phyloP scores from a whole-genome alignment of 345 rosid species.

The Citrus cavaleriei region DNA sequence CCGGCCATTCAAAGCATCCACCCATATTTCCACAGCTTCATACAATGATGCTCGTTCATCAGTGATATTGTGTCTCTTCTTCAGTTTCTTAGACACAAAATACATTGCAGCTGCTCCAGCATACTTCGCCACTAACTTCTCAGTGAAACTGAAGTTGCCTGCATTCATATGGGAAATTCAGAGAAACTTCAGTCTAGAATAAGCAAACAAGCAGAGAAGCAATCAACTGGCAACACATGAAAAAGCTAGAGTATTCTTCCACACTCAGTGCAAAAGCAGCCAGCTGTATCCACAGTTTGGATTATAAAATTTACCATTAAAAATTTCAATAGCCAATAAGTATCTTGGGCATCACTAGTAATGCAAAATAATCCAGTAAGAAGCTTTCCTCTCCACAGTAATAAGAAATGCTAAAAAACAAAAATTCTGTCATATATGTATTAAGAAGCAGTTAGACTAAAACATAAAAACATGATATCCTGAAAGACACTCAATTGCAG shows the following conservation, averaged over 20 bases:
- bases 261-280: neutral
- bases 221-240: neutral
- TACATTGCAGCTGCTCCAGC: slow-evolving; percentile 94
- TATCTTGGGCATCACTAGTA: neutral
- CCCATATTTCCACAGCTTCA: slow-evolving; percentile 93
- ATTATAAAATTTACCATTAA: neutral
- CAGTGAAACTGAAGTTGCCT: slow-evolving; percentile 88
- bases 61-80: slow-evolving; percentile 83
- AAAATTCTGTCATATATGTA: neutral
- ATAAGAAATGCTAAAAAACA: too few relatives aligned
- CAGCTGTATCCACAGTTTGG: neutral
- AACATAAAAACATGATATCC: neutral
- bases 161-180: slow-evolving; percentile 3
- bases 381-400: neutral
- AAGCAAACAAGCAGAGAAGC: neutral
- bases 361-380: neutral
- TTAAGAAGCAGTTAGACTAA: neutral
- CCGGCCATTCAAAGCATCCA: slow-evolving; percentile 69
- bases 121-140: slow-evolving; percentile 80
- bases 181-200: neutral
- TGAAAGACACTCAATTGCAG: neutral
- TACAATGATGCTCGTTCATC: slow-evolving; percentile 87
- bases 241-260: neutral
- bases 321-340: neutral
- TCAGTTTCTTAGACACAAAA: slow-evolving; percentile 85